A percentile compares a stretch with the other conserved stretches of the same genome.
phyloP scores from a whole-genome alignment of 2,329 filamentous ascomycete species.

The Botryosphaeria dothidea region DNA sequence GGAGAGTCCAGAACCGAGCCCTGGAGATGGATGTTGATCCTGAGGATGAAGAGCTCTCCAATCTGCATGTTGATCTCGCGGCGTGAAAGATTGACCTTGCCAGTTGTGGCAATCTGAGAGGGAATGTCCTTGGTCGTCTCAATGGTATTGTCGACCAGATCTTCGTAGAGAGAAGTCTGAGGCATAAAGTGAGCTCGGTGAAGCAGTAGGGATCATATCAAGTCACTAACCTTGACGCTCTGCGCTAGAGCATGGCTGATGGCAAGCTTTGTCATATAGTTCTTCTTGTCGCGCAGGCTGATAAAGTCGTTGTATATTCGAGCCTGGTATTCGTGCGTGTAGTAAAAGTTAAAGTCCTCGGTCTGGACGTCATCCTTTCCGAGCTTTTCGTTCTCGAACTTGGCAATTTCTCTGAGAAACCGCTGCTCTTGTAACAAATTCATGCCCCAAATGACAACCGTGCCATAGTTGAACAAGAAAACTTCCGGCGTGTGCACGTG shows the following conservation, averaged over 20 bases:
- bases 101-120: constrained; percentile 86
- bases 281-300: constrained; percentile 86
- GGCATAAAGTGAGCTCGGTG: background rate
- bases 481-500: constrained; percentile 89
- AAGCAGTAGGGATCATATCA: too few species aligned
- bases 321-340: constrained; percentile 95
- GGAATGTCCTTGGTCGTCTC: constrained; percentile 91
- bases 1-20: constrained; percentile 95
- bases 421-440: constrained; percentile 82
- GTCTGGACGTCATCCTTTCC: constrained; percentile 87
- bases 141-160: constrained; percentile 90
- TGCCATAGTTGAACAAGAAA: constrained; percentile 96
- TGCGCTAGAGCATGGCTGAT: constrained; percentile 95
- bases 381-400: constrained; percentile 91
- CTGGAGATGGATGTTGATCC: constrained; percentile 97
- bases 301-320: constrained; percentile 99
- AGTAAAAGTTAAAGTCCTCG: constrained; percentile 99
- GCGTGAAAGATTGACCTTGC: constrained; percentile 84
- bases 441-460: constrained; percentile 99
- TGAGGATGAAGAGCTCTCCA: constrained; percentile 93
- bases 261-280: constrained; percentile 97
- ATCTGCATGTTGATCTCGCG: constrained; percentile 99
- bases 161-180: constrained; percentile 91
- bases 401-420: constrained; percentile 90
- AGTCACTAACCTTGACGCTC: constrained; percentile 73